Evolutionary conservation across 306 rosid species (phyloP), one percentile per base, ranked within the genome.

Genomic region (Lagenaria siceraria): DNA sequence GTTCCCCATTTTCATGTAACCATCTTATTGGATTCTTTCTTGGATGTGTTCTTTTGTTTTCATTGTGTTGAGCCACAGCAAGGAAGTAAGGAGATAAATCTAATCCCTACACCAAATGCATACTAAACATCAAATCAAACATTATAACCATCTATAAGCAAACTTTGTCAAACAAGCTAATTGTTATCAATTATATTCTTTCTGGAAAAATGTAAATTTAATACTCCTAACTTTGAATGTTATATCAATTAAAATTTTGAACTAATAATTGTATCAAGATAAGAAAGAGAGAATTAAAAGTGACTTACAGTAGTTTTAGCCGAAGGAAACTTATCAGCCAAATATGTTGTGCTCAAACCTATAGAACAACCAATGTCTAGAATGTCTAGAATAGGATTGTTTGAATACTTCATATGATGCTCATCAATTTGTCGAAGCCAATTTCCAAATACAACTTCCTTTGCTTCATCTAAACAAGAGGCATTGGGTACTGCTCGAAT

Each of bases 21-120:
- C 93, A 89, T 43, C 84, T 84, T 25, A 89, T 84, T 48, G 86
- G 79, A 83, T 60, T 56, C 77, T 81, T 76, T 82, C 88, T 80
- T 21, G 85, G 84, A 5, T 29, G 33, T 1, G 15, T 43, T 75
- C 80, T 80, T 43, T 54, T 81, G 77, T 85, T 87, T 78, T 87
- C 89, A 78, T 81, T 89, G 29, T 80, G 80, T 81, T 86, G 88
- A 78, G 93, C 91, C 63, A 84, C 93, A 18, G 91, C 82, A 78
- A 89, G 91, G 79, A 89, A 87, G 82, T 85, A 86, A 11, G 91
- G 93, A 71, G 93, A 89, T 85, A 89, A 63, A 87, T 89, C 91
- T 42, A 89, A 85, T 46, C 91, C 93, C 93, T 87, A 82, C 58
- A 86, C 65, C 61, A 68, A 54, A 77, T 43, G 70, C 7, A 63